These are phyloP conservation scores for Eucalyptus sideroxylon DNA, from an alignment of 345 rosid species.

Conservation along the genomic window DNA sequence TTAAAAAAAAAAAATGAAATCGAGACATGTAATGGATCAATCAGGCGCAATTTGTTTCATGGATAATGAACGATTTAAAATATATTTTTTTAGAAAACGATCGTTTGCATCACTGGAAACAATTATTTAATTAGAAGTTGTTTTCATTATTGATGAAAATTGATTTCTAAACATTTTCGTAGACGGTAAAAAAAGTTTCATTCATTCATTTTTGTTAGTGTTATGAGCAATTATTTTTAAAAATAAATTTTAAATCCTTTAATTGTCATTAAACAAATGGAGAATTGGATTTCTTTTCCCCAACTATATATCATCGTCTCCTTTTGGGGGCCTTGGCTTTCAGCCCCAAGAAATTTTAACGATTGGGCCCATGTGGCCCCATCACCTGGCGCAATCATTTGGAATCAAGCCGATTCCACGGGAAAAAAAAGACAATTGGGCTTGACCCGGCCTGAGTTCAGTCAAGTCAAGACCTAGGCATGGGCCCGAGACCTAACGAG, in stretches of 20 bases:
- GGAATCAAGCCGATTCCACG: neutral
- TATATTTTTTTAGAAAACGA: neutral
- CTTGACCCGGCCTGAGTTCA: neutral
- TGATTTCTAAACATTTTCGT: neutral
- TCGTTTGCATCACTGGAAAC: neutral
- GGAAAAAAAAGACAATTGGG: neutral
- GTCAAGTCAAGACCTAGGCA: neutral
- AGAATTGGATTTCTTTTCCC: neutral
- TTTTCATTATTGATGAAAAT: neutral
- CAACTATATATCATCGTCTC: neutral
- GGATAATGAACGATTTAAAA: neutral
- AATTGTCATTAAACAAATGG: neutral
- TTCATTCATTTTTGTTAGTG: neutral
- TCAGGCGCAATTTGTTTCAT: rapidly evolving
- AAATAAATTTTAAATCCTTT: neutral
- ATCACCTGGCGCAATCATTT: neutral
- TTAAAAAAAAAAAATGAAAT: neutral
- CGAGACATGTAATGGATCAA: neutral
- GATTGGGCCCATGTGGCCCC: neutral
- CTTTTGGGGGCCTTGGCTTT: neutral
- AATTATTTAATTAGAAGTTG: neutral
- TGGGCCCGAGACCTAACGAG: neutral
- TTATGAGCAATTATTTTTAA: rapidly evolving
- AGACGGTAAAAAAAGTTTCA: neutral
- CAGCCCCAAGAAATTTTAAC: neutral